Conservation (phyloP, 208 protist genomes). For the Trypanosoma melophagium region DNA sequence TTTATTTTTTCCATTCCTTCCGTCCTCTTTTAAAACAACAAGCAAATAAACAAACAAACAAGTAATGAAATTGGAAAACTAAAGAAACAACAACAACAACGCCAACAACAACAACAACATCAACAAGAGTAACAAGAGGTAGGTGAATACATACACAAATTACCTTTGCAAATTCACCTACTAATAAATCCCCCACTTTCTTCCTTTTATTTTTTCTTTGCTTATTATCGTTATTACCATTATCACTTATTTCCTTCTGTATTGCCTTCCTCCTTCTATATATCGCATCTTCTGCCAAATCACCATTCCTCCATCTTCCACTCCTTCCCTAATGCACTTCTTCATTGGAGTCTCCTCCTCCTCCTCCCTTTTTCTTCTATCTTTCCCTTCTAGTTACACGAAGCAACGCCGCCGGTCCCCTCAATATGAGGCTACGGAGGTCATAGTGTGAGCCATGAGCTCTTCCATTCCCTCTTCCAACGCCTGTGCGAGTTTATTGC, state of each 20-base stretch:
- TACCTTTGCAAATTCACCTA: background rate
- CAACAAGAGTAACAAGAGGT: too few species aligned
- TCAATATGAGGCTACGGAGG: conserved; percentile 50
- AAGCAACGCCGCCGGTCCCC: too few species aligned
- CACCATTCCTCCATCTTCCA: too few species aligned
- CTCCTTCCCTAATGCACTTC: too few species aligned
- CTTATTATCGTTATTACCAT: background rate
- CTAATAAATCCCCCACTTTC: background rate
- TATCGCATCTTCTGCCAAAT: too few species aligned
- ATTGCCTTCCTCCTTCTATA: conserved; percentile 1
- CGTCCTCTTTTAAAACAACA: background rate
- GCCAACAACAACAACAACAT: too few species aligned
- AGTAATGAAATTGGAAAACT: background rate
- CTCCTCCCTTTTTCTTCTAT: background rate
- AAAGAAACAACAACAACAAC: too few species aligned
- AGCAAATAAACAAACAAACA: background rate
- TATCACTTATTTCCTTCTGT: background rate
- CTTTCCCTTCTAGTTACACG: background rate
- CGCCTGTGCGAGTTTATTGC: conserved; percentile 56
- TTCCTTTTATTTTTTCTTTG: conserved; percentile 1
- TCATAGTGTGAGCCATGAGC: conserved; percentile 77
- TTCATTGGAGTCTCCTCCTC: too few species aligned
- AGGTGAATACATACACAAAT: background rate
- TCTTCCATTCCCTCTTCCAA: conserved; percentile 84
- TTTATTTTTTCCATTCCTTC: background rate